Base-by-base conservation (phyloP, 2,329 filamentous ascomycete genomes). In the Xylaria sp. region DNA sequence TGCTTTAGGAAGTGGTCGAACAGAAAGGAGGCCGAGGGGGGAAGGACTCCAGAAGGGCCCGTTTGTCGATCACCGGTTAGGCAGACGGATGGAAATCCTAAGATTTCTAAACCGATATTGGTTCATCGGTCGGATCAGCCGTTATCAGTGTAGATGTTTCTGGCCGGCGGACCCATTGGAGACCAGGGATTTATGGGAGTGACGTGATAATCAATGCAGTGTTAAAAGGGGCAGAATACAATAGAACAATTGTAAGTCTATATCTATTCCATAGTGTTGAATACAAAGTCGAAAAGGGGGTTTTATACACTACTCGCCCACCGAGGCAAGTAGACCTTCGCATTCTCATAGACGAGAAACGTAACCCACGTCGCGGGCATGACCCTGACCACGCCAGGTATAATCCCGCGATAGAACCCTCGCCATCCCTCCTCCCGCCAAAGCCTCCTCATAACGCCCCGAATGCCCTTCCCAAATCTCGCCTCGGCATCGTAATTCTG, bases 291-390 rank as follows among this genome's bases (percentile, higher is more conserved):
- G 23, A n/a, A 35, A 10, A 19, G 11, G 13, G 8, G 23, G 18
- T 11, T 58, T 53, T 60, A 62, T 19, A 16, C 8, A 46, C 54
- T 37, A 44, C 54, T 58, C 13, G 56, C 58, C 79, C 75, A 78
- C 51, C 69, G 69, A 23, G 83, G 79, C 42, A 95, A 72, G 71
- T 90, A 87, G 66, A 83, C 85, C 76, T 89, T 92, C 61, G 89
- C 87, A 74, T 97, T 97, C 78, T 99, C 94, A 75, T 97, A 97
- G 23, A 97, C 92, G 68, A 99, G 75, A 72, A 99, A 97, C 1
- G 93, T 97, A 57, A 97, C 91, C 84, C 94, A 96, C 2, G 94
- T 97, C 37, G 92, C 92, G 2, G 94, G 94, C 74, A 99, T 80
- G 34, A 97, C 94, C 62, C 94, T 84, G 55, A 96, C 79, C n/a